These are phyloP conservation scores for Kwoniella pini DNA, from an alignment of 768 basidiomycete species.

Conservation along the genomic window DNA sequence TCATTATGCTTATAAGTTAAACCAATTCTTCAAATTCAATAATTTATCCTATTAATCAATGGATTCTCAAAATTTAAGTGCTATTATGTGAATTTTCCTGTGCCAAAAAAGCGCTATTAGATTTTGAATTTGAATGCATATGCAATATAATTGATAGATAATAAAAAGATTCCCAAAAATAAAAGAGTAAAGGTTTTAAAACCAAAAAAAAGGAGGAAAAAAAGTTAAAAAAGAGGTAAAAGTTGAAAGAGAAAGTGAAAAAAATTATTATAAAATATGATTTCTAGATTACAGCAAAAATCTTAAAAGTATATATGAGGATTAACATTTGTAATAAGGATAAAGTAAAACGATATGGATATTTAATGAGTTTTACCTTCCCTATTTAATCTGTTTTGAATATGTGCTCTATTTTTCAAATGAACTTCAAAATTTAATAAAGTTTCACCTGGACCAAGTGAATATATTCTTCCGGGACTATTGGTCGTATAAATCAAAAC, in stretches of 20 bases:
- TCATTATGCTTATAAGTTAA: no score
- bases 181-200: background rate
- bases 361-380: slow-evolving; percentile 17
- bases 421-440: slow-evolving; percentile 90
- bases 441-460: slow-evolving; percentile 82
- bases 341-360: no score
- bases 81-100: no score
- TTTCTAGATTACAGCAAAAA: no score
- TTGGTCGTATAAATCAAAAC: background rate
- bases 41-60: no score
- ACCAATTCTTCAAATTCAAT: no score
- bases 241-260: background rate
- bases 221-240: background rate
- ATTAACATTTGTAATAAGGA: no score
- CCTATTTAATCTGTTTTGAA: slow-evolving; percentile 33
- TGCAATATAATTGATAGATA: background rate
- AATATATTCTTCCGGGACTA: slow-evolving; percentile 69
- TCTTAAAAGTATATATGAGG: no score
- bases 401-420: slow-evolving; percentile 59
- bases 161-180: background rate
- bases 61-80: no score
- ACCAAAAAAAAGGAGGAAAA: background rate
- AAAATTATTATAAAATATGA: no score
- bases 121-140: no score
- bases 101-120: no score